Evolutionary conservation across 2,329 filamentous ascomycete genomes (phyloP).

Genomic region (Metarhizium rileyi): DNA sequence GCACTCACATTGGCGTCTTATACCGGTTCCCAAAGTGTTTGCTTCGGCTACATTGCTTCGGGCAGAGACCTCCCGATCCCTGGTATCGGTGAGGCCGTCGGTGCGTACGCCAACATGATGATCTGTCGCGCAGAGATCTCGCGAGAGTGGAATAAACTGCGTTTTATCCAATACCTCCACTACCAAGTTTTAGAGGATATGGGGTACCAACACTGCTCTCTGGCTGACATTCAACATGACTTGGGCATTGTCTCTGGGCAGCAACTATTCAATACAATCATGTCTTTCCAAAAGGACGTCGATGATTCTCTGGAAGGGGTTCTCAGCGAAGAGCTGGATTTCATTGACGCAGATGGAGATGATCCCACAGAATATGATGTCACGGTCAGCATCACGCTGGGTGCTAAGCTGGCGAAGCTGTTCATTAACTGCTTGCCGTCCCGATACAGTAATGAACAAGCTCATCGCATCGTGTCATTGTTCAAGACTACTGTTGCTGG

Average conservation of each 20-base stretch:
- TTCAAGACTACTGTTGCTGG: background rate
- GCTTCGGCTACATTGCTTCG: slow-evolving; percentile 44
- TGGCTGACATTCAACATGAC: slow-evolving; percentile 33
- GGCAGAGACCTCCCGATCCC: slow-evolving; percentile 42
- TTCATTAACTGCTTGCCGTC: slow-evolving; percentile 4
- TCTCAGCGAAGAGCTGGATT: background rate
- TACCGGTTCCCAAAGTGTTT: slow-evolving; percentile 35
- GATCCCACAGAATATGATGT: slow-evolving; percentile 18
- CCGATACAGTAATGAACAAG: slow-evolving; percentile 1
- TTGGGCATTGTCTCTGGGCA: slow-evolving; percentile 12
- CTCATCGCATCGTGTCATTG: background rate
- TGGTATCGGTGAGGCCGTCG: slow-evolving; percentile 37
- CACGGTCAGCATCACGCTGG: slow-evolving; percentile 12
- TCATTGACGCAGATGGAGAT: slow-evolving; percentile 8
- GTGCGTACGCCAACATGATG: slow-evolving; percentile 46
- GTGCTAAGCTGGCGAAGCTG: background rate
- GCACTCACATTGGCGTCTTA: slow-evolving; percentile 38
- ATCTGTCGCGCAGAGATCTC: slow-evolving; percentile 34
- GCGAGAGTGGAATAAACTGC: slow-evolving; percentile 11
- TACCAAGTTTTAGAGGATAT: slow-evolving; percentile 35
- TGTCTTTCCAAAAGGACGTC: slow-evolving; percentile 20
- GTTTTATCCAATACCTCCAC: slow-evolving; percentile 27
- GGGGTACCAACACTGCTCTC: slow-evolving; percentile 38
- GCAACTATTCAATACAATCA: slow-evolving; percentile 21
- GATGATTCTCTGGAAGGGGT: background rate